A percentile compares a stretch with the other conserved stretches of the same genome.
phyloP scores from a whole-genome alignment of 2,329 filamentous ascomycete genomes.

The Aphanoascus verrucosus region DNA sequence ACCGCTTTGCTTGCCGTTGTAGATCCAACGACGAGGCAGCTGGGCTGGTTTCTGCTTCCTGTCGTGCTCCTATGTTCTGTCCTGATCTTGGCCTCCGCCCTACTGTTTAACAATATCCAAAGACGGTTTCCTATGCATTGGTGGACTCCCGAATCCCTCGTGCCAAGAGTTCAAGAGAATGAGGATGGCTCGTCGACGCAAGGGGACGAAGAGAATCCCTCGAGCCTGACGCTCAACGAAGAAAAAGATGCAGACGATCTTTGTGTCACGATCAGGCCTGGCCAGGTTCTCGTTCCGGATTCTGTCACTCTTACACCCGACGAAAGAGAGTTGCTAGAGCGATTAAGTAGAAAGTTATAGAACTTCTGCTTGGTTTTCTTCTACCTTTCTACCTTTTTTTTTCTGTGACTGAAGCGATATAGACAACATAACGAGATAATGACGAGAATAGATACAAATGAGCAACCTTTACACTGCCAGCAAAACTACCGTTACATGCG shows the following conservation, averaged over 20 bases:
- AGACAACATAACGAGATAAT: constrained; percentile 12
- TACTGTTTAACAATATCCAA: constrained; percentile 60
- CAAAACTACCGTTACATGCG: not conserved
- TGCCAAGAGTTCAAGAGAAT: constrained; percentile 18
- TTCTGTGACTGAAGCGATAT: not conserved
- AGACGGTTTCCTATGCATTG: constrained; percentile 58
- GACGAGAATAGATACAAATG: constrained; percentile 1
- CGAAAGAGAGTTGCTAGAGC: constrained; percentile 26
- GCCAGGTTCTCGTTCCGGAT: constrained; percentile 25
- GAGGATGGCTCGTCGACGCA: constrained; percentile 15
- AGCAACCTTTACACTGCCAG: not conserved
- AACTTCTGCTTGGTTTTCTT: not conserved
- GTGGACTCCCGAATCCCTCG: constrained; percentile 39
- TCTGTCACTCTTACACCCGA: constrained; percentile 26
- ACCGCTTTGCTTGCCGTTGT: constrained; percentile 60
- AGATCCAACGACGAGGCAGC: constrained; percentile 41
- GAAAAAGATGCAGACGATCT: not conserved
- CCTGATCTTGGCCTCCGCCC: constrained; percentile 52
- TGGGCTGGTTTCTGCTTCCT: constrained; percentile 61
- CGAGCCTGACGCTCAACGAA: constrained; percentile 8
- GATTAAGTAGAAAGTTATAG: constrained; percentile 27
- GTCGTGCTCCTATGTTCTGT: constrained; percentile 50
- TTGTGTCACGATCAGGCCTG: constrained; percentile 21
- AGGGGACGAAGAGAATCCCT: constrained; percentile 15
- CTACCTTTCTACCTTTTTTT: not conserved